A percentile compares a stretch with the other conserved stretches of the same genome.
Evolutionary conservation across 2,329 filamentous ascomycete species (phyloP).

Genomic region (Colletotrichum sp.): DNA sequence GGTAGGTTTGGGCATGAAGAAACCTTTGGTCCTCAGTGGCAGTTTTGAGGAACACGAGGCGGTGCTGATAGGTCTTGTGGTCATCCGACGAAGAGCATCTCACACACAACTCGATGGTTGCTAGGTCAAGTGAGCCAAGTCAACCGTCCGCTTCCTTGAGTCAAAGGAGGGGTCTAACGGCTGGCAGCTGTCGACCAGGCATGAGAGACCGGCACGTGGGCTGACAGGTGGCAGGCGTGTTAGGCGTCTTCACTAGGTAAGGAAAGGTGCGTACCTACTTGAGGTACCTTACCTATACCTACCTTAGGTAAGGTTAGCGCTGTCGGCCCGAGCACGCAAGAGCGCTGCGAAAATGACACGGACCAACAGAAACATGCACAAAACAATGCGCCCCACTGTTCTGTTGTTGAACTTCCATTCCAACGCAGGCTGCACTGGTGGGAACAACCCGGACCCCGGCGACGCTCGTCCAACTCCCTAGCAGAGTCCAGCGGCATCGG

Average conservation of each 20-base stretch:
- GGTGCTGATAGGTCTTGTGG: not conserved
- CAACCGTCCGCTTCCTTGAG: not conserved
- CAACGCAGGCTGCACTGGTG: not conserved
- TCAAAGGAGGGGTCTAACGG: not conserved
- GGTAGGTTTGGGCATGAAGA: not conserved
- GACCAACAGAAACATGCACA: constrained; percentile 3
- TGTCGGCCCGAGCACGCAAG: not conserved
- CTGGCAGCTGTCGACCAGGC: not conserved
- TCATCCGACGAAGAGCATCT: not conserved
- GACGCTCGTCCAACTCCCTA: not conserved
- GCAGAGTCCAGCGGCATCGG: not conserved
- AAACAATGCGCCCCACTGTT: not conserved
- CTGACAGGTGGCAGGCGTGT: not conserved
- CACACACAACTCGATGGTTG: not conserved
- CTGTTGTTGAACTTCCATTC: not conserved
- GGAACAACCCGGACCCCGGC: constrained; percentile 3
- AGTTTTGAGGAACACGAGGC: not conserved
- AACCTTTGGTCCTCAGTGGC: not conserved
- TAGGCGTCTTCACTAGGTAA: not conserved
- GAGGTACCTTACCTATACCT: too few relatives aligned
- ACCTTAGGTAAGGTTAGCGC: not conserved
- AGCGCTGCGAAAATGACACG: not conserved
- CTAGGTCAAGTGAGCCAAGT: not conserved
- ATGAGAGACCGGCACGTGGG: not conserved
- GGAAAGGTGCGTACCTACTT: not conserved